Evolutionary conservation across 2,329 filamentous ascomycete species (phyloP).

Genomic region (Teratosphaeria nubilosa): DNA sequence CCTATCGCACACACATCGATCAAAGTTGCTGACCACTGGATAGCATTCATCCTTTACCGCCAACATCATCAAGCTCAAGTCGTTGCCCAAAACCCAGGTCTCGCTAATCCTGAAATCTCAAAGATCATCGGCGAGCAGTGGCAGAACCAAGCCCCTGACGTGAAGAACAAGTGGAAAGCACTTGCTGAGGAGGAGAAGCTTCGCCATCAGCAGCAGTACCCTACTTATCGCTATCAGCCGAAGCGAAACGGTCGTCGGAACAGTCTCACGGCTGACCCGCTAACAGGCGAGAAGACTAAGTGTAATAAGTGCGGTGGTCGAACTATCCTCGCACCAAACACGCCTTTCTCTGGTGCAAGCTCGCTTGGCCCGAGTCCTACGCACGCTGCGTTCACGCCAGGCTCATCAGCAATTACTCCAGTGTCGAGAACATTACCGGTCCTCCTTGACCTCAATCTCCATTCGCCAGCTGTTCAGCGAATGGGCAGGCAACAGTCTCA

Average conservation of each 20-base stretch:
- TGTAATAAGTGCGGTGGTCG: constrained; percentile 65
- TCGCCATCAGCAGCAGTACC: constrained; percentile 80
- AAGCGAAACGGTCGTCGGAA: constrained; percentile 44
- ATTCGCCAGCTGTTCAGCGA: constrained; percentile 23
- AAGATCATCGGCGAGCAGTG: constrained; percentile 95
- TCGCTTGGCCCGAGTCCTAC: constrained; percentile 17
- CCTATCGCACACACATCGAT: background rate
- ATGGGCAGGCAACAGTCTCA: constrained; percentile 12
- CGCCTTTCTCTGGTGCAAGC: constrained; percentile 35
- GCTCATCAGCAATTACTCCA: constrained; percentile 20
- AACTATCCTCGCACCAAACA: constrained; percentile 52
- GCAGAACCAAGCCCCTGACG: constrained; percentile 62
- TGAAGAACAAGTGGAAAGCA: constrained; percentile 78
- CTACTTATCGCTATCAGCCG: constrained; percentile 89
- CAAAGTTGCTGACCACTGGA: constrained; percentile 20
- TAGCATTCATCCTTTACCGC: constrained; percentile 95
- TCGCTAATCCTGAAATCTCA: constrained; percentile 91
- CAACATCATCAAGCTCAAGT: constrained; percentile 83
- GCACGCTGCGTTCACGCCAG: constrained; percentile 22
- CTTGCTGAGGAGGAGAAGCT: constrained; percentile 89
- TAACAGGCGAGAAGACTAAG: constrained; percentile 33
- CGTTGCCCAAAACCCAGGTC: constrained; percentile 70
- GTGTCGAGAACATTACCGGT: constrained; percentile 26
- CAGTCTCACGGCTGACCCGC: constrained; percentile 23
- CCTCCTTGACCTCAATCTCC: constrained; percentile 25